Base-by-base conservation (phyloP, 805 yeast genomes). In the Sporopachydermia lactativora region DNA sequence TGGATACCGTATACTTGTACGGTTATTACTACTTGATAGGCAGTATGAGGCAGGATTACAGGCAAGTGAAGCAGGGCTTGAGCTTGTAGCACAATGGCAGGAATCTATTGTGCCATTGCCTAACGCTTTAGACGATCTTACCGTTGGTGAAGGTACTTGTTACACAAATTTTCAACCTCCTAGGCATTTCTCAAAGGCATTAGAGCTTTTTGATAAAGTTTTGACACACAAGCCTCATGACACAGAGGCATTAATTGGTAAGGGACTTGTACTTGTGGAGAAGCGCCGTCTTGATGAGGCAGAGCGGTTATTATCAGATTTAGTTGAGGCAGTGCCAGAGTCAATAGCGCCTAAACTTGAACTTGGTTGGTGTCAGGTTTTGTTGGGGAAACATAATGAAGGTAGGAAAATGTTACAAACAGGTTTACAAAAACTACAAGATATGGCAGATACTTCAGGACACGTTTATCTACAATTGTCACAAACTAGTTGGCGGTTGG, bases 111-210 rank as follows among this genome's bases (percentile, higher is more conserved):
- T 69, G 4, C 52, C 57, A 5, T 62, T 83, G 34, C 53, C 55
- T 1, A 60, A 74, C 45, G 66, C 86, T 1, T 73, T 67, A 47
- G 67, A 66, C 40, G 81, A 76, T 40, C 59, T 83, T 16, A 64
- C 80, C 5, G 68, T 85, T 31, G 65, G 73, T 17, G 64, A 83
- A 41, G 97, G 92, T 0, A 71, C 77, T 1, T 69, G 81, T 1
- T 83, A 86, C 52, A 82, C 94, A 0, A 80, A 83, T 52, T 71
- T 77, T 52, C 95, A 89, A 55, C 81, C 96, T 0, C 98, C 97
- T 6, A 85, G 85, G 57, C 82, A 89, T 58, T 84, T 74, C 52
- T 65, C 72, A 2, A 66, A 77, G 17, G 97, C 98, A 0, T 53
- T 80, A 18, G 73, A 73, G 39, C 57, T 86, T 13, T 92, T 80